These are phyloP conservation scores for Quercus gilva DNA, from an alignment of 306 rosid genomes.

Conservation along the genomic window DNA sequence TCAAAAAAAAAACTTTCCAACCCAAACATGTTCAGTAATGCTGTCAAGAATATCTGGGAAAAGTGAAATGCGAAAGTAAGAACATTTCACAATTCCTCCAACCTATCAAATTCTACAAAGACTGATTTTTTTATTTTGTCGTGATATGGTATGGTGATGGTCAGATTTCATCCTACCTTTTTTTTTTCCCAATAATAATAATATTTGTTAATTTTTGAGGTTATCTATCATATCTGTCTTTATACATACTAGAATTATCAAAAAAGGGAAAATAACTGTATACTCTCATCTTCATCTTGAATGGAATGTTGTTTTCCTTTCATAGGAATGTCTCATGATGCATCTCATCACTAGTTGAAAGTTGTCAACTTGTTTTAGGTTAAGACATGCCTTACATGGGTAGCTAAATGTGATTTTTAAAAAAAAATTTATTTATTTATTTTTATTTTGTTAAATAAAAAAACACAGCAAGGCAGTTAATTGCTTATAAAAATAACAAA, in stretches of 20 bases:
- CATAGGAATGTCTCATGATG: not conserved
- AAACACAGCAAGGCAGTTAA: not conserved
- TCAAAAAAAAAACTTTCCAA: too few relatives aligned
- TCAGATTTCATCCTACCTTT: not conserved
- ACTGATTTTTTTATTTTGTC: not conserved
- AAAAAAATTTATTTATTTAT: too few relatives aligned
- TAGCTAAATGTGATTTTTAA: not conserved
- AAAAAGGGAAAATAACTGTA: not conserved
- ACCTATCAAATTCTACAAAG: not conserved
- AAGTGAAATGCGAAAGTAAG: not conserved
- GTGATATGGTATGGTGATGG: not conserved
- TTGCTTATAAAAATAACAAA: constrained; percentile 6
- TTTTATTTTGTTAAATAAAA: not conserved
- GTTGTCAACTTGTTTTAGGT: not conserved
- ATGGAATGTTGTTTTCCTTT: not conserved
- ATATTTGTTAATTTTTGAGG: not conserved
- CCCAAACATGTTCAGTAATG: not conserved
- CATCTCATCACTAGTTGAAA: not conserved
- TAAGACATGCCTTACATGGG: not conserved
- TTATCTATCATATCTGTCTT: not conserved
- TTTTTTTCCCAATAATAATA: not conserved
- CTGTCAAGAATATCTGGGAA: not conserved
- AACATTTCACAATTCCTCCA: not conserved
- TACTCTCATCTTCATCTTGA: not conserved
- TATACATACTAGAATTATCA: not conserved